Evolutionary conservation across 2,329 filamentous ascomycete genomes (phyloP).

Genomic region (Fusarium sp.): DNA sequence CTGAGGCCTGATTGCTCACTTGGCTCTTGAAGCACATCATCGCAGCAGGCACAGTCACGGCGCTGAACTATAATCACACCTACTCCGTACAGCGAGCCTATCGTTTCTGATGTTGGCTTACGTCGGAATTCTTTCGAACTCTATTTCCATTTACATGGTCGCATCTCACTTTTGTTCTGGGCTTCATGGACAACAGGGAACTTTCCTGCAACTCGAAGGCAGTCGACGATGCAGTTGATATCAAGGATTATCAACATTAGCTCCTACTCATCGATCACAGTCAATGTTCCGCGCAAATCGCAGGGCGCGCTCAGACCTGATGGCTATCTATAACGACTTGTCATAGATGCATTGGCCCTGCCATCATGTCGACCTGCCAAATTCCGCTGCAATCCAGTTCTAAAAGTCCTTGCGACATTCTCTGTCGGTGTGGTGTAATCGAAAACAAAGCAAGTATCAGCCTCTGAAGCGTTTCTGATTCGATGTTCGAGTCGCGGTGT

Average conservation of each 20-base stretch:
- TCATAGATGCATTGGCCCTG: constrained; percentile 7
- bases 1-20: constrained; percentile 37
- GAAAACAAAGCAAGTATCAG: constrained; percentile 34
- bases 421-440: constrained; percentile 47
- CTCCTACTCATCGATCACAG: neutral
- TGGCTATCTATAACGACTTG: neutral
- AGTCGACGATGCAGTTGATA: neutral
- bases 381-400: constrained; percentile 3
- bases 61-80: constrained; percentile 36
- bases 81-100: constrained; percentile 15
- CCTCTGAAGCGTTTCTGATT: constrained; percentile 19
- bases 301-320: constrained; percentile 4
- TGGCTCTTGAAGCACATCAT: constrained; percentile 44
- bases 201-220: neutral
- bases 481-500: constrained; percentile 3
- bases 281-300: constrained; percentile 9
- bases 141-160: constrained; percentile 1
- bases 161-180: constrained; percentile 8
- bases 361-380: neutral
- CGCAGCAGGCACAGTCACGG: constrained; percentile 19
- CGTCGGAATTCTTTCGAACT: constrained; percentile 10
- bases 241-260: neutral
- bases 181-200: neutral
- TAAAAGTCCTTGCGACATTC: constrained; percentile 40
- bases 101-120: constrained; percentile 14